phyloP scores from a whole-genome alignment of 2,329 filamentous ascomycete genomes.

The Fusarium newnesense region DNA sequence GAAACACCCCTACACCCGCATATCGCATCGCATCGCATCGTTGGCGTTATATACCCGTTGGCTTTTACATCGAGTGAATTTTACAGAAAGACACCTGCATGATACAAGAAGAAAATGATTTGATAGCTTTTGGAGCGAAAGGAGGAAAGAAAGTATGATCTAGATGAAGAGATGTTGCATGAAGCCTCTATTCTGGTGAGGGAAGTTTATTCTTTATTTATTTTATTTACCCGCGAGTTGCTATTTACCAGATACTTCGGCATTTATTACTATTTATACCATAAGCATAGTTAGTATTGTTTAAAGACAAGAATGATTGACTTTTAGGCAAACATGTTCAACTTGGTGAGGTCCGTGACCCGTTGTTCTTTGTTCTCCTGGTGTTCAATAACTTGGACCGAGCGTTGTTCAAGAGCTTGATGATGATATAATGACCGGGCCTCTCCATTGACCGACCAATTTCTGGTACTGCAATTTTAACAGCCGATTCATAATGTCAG shows the following conservation, averaged over 20 bases:
- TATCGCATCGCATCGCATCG: slow-evolving; percentile 45
- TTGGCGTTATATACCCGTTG: slow-evolving; percentile 52
- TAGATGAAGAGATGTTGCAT: slow-evolving; percentile 39
- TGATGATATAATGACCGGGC: background rate
- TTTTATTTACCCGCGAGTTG: background rate
- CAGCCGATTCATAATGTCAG: background rate
- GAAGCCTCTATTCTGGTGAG: slow-evolving; percentile 26
- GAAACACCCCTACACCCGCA: background rate
- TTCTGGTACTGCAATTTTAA: background rate
- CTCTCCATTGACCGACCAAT: background rate
- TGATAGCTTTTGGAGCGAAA: slow-evolving; percentile 39
- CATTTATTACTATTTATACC: slow-evolving; percentile 26
- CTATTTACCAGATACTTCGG: slow-evolving; percentile 20
- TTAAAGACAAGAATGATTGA: slow-evolving; percentile 22
- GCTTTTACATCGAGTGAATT: slow-evolving; percentile 35
- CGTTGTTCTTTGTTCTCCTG: slow-evolving; percentile 32
- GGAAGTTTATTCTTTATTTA: slow-evolving; percentile 2
- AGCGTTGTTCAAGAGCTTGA: background rate
- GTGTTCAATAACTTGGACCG: background rate
- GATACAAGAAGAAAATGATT: slow-evolving; percentile 43
- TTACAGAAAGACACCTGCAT: slow-evolving; percentile 26
- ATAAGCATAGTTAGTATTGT: slow-evolving; percentile 26
- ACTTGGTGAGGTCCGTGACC: slow-evolving; percentile 11
- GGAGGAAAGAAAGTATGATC: slow-evolving; percentile 34
- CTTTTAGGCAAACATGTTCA: background rate